Evolutionary conservation across 331 rosid species (phyloP).

Genomic region (Telfairia occidentalis): DNA sequence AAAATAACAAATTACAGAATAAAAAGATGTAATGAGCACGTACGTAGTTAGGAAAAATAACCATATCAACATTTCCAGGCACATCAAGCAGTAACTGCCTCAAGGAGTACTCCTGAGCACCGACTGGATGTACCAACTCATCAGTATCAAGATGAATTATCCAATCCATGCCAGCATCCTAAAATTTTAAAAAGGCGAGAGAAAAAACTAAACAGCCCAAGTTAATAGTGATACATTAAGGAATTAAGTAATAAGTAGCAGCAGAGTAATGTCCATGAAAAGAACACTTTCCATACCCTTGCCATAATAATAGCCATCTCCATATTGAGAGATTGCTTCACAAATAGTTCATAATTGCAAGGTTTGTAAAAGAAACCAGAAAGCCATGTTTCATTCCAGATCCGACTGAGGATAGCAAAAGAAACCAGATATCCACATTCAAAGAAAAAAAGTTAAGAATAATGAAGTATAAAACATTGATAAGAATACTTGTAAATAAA

Average conservation of each 20-base stretch:
- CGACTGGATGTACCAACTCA: slow-evolving; percentile 92
- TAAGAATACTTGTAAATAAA: neutral
- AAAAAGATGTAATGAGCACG: slow-evolving; percentile 24
- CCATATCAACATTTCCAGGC: slow-evolving; percentile 87
- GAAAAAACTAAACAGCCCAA: neutral
- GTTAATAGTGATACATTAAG: neutral
- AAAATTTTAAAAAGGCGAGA: slow-evolving; percentile 20
- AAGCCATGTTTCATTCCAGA: slow-evolving; percentile 98
- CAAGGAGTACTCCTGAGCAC: slow-evolving; percentile 79
- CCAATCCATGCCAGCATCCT: slow-evolving; percentile 97
- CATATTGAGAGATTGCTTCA: slow-evolving; percentile 98
- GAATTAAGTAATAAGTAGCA: neutral
- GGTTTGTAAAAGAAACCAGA: slow-evolving; percentile 95
- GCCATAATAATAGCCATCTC: slow-evolving; percentile 99
- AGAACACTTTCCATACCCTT: slow-evolving; percentile 55
- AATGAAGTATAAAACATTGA: neutral
- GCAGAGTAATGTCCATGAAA: slow-evolving; percentile 1
- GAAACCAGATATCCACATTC: neutral
- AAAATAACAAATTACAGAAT: neutral
- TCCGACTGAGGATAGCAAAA: slow-evolving; percentile 59
- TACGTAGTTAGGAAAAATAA: slow-evolving; percentile 91
- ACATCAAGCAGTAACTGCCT: slow-evolving; percentile 87
- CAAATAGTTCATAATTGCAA: slow-evolving; percentile 95
- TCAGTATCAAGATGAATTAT: slow-evolving; percentile 93
- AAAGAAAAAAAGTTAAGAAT: slow-evolving; percentile 9